Percentiles rank a stretch among this genome's conserved stretches.
Evolutionary conservation across 768 basidiomycete species (phyloP).

Genomic region (Myochromella boudieri): DNA sequence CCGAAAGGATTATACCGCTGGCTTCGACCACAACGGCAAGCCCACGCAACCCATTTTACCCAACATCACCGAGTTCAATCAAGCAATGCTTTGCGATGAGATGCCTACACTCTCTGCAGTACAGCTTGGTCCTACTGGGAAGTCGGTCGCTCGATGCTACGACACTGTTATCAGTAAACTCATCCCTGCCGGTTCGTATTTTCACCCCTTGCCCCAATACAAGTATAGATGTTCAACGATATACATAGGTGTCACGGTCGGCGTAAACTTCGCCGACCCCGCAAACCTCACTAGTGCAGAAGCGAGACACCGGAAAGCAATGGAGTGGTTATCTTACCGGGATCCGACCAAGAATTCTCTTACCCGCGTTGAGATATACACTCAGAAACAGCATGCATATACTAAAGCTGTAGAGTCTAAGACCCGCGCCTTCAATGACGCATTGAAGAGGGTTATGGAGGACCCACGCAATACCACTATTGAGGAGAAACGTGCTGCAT

Average conservation of each 20-base stretch:
- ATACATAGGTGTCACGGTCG: conserved; percentile 1
- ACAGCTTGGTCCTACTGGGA: conserved; percentile 6
- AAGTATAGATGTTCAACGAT: not conserved
- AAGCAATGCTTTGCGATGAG: too few relatives aligned
- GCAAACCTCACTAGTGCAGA: conserved; percentile 1
- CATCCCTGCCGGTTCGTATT: conserved; percentile 3
- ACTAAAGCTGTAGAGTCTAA: conserved; percentile 1
- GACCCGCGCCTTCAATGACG: conserved; percentile 5
- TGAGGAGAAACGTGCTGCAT: too few relatives aligned
- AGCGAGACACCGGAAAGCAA: conserved; percentile 1
- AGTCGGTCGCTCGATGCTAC: conserved; percentile 9
- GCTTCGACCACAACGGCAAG: conserved; percentile 1
- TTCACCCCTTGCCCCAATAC: not conserved
- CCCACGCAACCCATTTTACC: conserved; percentile 3
- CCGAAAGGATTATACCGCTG: conserved; percentile 7
- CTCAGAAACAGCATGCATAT: conserved; percentile 1
- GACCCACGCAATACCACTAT: conserved; percentile 1
- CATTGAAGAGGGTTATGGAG: not conserved
- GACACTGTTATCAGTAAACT: conserved; percentile 8
- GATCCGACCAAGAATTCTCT: conserved; percentile 1
- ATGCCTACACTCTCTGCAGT: conserved; percentile 4
- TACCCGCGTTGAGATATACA: conserved; percentile 4
- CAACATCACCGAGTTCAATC: conserved; percentile 1
- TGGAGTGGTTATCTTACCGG: conserved; percentile 1
- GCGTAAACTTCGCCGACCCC: conserved; percentile 1